Conservation (phyloP, 2,329 filamentous ascomycete species). For the Scleromitrula shiraiana region DNA sequence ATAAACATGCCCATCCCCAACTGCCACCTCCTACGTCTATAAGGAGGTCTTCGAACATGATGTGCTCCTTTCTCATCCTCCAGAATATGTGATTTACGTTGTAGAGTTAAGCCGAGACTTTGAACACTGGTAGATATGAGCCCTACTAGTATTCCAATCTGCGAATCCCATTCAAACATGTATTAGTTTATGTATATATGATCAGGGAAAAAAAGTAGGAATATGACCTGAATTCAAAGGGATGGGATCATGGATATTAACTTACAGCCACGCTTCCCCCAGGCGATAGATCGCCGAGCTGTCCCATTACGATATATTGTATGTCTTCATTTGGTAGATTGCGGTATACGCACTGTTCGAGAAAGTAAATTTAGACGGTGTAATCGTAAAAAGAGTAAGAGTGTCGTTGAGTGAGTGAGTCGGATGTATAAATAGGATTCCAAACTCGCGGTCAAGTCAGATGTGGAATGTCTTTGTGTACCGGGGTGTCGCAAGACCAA, state of each 20-base stretch:
- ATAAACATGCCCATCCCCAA: conserved; percentile 97
- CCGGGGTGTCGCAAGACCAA: neutral
- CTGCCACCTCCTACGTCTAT: conserved; percentile 89
- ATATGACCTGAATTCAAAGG: too few species aligned
- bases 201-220: too few species aligned
- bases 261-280: conserved; percentile 69
- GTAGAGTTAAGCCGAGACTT: conserved; percentile 87
- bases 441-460: conserved; percentile 9
- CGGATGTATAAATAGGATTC: neutral
- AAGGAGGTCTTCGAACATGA: conserved; percentile 75
- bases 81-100: conserved; percentile 95
- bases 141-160: conserved; percentile 91
- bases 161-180: conserved; percentile 13
- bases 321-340: conserved; percentile 26
- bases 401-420: conserved; percentile 1
- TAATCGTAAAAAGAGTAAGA: neutral
- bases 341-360: conserved; percentile 10
- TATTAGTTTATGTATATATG: too few species aligned
- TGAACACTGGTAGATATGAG: conserved; percentile 90
- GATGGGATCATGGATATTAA: neutral
- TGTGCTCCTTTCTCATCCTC: conserved; percentile 84
- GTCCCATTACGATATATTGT: conserved; percentile 48
- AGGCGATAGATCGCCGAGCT: conserved; percentile 68
- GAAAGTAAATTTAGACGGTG: conserved; percentile 3
- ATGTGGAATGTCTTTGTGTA: conserved; percentile 6